Conservation (phyloP, 202 grass and related monocot species). For the Eragrostis tef region DNA sequence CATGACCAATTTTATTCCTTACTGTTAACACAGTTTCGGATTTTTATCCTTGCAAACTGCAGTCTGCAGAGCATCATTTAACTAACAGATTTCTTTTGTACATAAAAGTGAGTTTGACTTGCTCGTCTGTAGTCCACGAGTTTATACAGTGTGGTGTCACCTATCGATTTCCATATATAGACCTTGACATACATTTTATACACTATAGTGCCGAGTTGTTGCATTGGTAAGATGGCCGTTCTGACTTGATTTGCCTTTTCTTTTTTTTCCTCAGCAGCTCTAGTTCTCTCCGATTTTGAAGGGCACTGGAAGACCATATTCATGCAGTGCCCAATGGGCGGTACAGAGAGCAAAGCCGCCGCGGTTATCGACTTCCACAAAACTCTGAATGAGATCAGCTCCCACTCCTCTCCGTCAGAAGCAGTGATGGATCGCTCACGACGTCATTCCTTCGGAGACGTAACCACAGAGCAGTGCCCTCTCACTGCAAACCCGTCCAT, state of each 20-base stretch:
- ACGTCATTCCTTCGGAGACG: slow-evolving; percentile 43
- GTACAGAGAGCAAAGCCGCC: slow-evolving; percentile 25
- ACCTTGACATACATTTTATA: too few relatives aligned
- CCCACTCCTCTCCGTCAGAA: slow-evolving; percentile 10
- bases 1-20: neutral
- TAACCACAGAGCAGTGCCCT: slow-evolving; percentile 44
- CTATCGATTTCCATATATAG: too few relatives aligned
- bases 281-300: slow-evolving; percentile 18
- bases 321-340: slow-evolving; percentile 53
- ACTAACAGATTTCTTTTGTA: neutral
- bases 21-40: neutral
- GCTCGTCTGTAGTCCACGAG: neutral
- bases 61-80: too few relatives aligned
- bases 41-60: neutral
- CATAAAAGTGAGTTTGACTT: neutral
- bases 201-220: neutral
- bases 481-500: slow-evolving; percentile 54
- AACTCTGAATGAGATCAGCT: slow-evolving; percentile 28
- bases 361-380: slow-evolving; percentile 30
- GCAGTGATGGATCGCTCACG: slow-evolving; percentile 19
- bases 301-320: slow-evolving; percentile 34
- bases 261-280: neutral
- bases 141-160: neutral
- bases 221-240: neutral
- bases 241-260: neutral